Base-by-base conservation (phyloP, 73 alveolate genomes). In the Urostyla sp. region DNA sequence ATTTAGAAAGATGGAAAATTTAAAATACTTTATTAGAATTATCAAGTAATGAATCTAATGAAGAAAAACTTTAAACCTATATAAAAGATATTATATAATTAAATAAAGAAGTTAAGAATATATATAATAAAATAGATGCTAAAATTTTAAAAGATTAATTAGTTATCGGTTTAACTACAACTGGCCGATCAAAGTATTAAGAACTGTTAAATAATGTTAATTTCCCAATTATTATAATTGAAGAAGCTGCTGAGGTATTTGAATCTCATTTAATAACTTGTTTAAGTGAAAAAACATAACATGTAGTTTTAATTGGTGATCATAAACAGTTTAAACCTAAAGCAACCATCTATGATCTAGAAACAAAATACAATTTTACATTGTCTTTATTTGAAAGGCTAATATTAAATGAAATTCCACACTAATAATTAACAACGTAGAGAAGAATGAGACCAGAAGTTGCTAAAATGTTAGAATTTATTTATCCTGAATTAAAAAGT, bases 241-340 rank as follows among this genome's bases (percentile, higher is more conserved):
- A 94, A 72, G 98, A 94, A 73, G 98, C 98, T 0, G 98, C 98
- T 2, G 98, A 94, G 83, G 98, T 92, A 15, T 86, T 94, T 36
- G 98, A 94, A 75, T 90, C 97, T 6, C 98, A 94, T 75, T 81
- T 94, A 18, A 61, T 91, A 56, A 58, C 98, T 16, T 58, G 91
- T 50, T 91, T 94, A 50, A 87, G 92, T 0, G 78, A 77, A 45
- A 84, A 88, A 16, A 88, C 97, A 13, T 91, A 94, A 54, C 94
- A 94, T 55, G 75, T 94, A 86, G 87, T 94, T 44, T 85, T 94
- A 60, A 94, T 94, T 59, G 98, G 98, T 7, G 98, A 94, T 80
- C 98, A 94, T 77, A 80, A 91, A 81, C 94, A 94, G 80, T 89
- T 94, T 51, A 91, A 84, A 53, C 98, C 98, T 20, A 60, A 89